A percentile compares a stretch with the other conserved stretches of the same genome.
Conservation (phyloP, 768 basidiomycete species). For the Russula emetica region DNA sequence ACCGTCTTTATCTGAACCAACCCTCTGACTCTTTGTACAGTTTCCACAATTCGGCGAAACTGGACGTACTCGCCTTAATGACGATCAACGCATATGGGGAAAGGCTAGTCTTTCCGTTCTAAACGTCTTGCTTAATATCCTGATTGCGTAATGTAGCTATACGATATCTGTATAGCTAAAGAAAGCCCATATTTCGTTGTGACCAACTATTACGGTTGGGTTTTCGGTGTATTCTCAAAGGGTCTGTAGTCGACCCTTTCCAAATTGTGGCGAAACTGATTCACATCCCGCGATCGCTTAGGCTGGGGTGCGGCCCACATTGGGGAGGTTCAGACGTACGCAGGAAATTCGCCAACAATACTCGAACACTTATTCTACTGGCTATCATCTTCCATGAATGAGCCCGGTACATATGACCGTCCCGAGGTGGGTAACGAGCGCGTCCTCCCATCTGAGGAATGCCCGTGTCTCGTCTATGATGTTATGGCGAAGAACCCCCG, state of each 20-base stretch:
- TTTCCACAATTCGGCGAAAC: conserved; percentile 18
- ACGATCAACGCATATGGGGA: conserved; percentile 25
- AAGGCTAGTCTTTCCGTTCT: conserved; percentile 13
- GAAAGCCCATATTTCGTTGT: conserved; percentile 28
- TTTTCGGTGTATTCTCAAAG: conserved; percentile 30
- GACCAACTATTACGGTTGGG: conserved; percentile 30
- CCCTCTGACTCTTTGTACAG: conserved; percentile 9
- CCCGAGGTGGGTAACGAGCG: conserved; percentile 27
- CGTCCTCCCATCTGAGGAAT: conserved; percentile 20
- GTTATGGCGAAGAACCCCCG: conserved; percentile 26
- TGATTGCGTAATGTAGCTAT: conserved; percentile 18
- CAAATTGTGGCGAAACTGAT: background rate
- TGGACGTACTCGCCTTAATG: conserved; percentile 4
- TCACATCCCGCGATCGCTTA: background rate
- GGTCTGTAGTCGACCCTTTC: conserved; percentile 6
- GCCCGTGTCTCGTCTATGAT: conserved; percentile 24
- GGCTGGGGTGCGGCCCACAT: conserved; percentile 22
- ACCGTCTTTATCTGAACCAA: background rate
- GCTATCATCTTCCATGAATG: conserved; percentile 25
- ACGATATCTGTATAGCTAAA: conserved; percentile 28
- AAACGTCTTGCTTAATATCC: background rate
- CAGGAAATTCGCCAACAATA: conserved; percentile 14
- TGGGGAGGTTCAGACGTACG: conserved; percentile 14
- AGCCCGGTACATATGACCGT: conserved; percentile 21
- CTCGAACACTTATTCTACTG: conserved; percentile 24